phyloP scores from a whole-genome alignment of 768 basidiomycete genomes.

The Termitomyces sp. region DNA sequence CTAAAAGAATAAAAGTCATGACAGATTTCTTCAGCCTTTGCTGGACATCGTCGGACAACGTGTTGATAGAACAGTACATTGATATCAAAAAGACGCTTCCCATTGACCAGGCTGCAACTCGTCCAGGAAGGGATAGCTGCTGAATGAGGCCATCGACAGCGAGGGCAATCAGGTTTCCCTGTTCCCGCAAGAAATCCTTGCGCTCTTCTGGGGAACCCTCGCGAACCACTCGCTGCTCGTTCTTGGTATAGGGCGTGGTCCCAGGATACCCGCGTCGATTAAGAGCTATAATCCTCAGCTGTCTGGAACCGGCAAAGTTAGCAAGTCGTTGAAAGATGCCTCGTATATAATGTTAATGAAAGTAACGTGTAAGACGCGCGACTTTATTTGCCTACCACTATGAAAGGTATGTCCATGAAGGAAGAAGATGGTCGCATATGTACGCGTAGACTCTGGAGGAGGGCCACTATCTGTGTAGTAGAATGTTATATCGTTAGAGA shows the following conservation, averaged over 20 bases:
- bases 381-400: neutral
- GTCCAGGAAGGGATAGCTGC: conserved; percentile 37
- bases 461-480: neutral
- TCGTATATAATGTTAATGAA: neutral
- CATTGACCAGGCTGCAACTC: conserved; percentile 26
- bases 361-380: neutral
- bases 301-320: conserved; percentile 10
- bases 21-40: no score
- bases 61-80: conserved; percentile 16
- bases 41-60: conserved; percentile 10
- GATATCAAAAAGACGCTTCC: conserved; percentile 20
- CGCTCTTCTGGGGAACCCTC: no score
- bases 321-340: conserved; percentile 21
- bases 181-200: no score
- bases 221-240: no score
- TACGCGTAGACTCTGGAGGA: neutral
- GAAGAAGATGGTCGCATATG: neutral
- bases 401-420: no score
- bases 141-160: conserved; percentile 24
- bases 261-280: no score
- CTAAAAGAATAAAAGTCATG: no score
- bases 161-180: no score
- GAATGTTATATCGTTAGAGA: neutral
- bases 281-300: conserved; percentile 23
- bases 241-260: conserved; percentile 24